Conservation (phyloP, 441 rosid species). For the Omphalea diandra region DNA sequence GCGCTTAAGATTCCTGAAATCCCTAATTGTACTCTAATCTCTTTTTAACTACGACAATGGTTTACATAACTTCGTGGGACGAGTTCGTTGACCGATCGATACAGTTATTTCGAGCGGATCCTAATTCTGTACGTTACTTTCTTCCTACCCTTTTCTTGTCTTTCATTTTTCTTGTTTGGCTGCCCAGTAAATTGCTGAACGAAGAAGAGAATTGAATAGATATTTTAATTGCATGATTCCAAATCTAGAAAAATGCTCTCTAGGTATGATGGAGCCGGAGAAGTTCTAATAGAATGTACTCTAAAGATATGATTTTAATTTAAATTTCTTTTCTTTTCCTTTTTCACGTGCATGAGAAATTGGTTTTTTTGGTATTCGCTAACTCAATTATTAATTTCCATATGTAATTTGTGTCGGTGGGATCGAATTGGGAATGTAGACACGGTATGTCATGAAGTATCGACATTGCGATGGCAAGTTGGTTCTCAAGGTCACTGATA, state of each 20-base stretch:
- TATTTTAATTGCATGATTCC: not conserved
- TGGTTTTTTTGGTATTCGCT: not conserved
- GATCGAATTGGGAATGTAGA: conserved; percentile 40
- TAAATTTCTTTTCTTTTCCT: not conserved
- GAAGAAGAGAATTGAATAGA: not conserved
- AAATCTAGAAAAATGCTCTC: not conserved
- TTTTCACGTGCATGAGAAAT: not conserved
- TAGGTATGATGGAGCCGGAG: not conserved
- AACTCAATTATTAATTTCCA: conserved; percentile 6
- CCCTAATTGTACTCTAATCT: not conserved
- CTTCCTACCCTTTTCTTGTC: conserved; percentile 1
- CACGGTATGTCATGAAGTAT: conserved; percentile 87
- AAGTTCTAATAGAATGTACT: not conserved
- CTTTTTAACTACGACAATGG: conserved; percentile 40
- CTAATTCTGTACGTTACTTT: conserved; percentile 65
- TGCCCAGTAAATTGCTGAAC: not conserved
- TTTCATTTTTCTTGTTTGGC: conserved; percentile 29
- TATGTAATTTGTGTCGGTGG: conserved; percentile 7
- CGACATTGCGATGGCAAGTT: conserved; percentile 88
- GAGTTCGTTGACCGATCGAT: conserved; percentile 86
- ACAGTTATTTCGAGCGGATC: conserved; percentile 82
- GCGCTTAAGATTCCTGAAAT: not conserved
- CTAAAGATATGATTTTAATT: conserved; percentile 4
- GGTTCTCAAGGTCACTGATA: conserved; percentile 97
- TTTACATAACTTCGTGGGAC: conserved; percentile 80